A percentile compares a stretch with the other conserved stretches of the same genome.
Evolutionary conservation across 108 stramenopile species (phyloP).

Genomic region (Nitzschia sp.): DNA sequence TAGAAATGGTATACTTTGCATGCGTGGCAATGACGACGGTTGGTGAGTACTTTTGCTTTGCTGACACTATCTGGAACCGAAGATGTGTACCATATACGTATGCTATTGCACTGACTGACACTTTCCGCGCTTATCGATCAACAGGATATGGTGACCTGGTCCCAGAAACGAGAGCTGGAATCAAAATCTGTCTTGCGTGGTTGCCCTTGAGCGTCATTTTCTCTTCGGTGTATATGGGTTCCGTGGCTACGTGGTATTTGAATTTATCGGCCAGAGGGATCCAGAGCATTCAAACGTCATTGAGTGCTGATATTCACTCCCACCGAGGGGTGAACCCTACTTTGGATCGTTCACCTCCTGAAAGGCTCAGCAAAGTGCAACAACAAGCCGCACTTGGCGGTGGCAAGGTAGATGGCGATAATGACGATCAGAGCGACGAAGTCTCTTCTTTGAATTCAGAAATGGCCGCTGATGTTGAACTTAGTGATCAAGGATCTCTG

Average conservation of each 20-base stretch:
- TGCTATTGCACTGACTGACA: too few relatives aligned
- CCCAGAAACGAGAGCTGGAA: conserved; percentile 41
- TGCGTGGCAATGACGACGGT: conserved; percentile 57
- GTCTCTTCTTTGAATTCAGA: neutral
- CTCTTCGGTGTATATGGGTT: conserved; percentile 16
- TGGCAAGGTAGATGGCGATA: neutral
- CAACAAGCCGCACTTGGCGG: neutral
- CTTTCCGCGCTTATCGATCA: too few relatives aligned
- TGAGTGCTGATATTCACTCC: neutral
- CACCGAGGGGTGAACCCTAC: neutral
- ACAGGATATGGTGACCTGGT: conserved; percentile 49
- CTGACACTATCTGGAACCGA: neutral
- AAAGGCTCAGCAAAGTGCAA: neutral
- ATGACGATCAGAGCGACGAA: neutral
- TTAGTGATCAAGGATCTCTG: neutral
- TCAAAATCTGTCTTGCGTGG: conserved; percentile 56
- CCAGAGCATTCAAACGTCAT: neutral
- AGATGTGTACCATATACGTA: too few relatives aligned
- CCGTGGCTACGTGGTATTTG: conserved; percentile 10
- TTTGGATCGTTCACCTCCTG: neutral
- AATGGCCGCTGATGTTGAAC: neutral
- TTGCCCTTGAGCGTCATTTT: conserved; percentile 57
- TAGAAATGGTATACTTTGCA: conserved; percentile 57
- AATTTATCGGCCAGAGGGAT: neutral
- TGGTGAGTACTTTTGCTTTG: neutral